phyloP scores from a whole-genome alignment of 192 early-diverging fungal species.

The Pecoramyces ruminantium region DNA sequence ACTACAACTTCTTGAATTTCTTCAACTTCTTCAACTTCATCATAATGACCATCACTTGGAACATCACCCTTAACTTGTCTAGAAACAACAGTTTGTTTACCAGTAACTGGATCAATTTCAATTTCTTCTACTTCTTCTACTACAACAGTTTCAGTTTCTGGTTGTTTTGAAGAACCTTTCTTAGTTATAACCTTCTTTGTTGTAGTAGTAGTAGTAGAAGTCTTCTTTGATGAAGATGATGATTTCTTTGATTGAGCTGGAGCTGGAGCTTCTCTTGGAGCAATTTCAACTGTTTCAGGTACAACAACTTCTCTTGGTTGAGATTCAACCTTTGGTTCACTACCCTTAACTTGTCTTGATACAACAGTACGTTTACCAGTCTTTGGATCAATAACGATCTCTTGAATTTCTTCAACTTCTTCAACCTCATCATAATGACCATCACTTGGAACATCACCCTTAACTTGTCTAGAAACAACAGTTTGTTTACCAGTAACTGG shows the following conservation, averaged over 20 bases:
- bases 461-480: not conserved
- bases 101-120: not conserved
- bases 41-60: not conserved
- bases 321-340: not conserved
- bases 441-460: too few relatives aligned
- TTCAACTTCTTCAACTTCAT: not conserved
- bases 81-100: not conserved
- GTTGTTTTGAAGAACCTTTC: not conserved
- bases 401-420: too few relatives aligned
- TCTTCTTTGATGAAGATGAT: too few relatives aligned
- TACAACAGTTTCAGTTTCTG: not conserved
- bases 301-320: not conserved
- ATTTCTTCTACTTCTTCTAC: not conserved
- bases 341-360: too few relatives aligned
- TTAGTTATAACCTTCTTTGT: too few relatives aligned
- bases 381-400: not conserved
- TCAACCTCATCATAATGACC: too few relatives aligned
- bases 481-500: not conserved
- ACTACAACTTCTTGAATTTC: not conserved
- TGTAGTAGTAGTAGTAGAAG: too few relatives aligned
- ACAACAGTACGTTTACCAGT: not conserved
- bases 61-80: too few relatives aligned
- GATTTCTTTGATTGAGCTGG: not conserved
- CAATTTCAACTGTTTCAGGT: not conserved
- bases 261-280: not conserved